Base-by-base conservation (phyloP, 768 basidiomycete species). In the Cyclocybe aegerita region DNA sequence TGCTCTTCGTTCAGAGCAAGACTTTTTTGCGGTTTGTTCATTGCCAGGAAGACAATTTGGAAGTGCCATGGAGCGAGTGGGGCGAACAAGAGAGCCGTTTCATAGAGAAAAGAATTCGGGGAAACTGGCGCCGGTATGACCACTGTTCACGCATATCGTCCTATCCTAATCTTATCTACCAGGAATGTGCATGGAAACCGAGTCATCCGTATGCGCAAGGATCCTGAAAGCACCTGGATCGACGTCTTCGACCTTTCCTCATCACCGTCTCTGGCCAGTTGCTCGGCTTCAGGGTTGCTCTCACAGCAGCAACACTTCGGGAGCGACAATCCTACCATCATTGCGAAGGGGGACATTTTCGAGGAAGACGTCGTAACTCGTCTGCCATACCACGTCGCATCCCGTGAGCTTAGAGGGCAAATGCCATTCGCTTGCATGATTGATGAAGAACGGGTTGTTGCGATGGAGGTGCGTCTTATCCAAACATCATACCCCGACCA, bases 171-270 rank as follows among this genome's bases (percentile, higher is more conserved):
- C 23, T 3, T 23, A 23, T 23, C 4, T 23, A 23, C n/a, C 34
- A 54, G 56, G 49, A 57, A 60, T 32, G 58, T 60, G 2, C 59
- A 60, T n/a, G 60, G 60, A 8, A 49, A 56, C 17, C 60, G 57
- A 5, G 48, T 58, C 14, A 45, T 58, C n/a, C 43, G 12, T 14
- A 30, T 45, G 17, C 47, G 49, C 9, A 4, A 23, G 23, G 23
- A 23, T 23, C 23, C 35, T 2, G 34, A 49, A 10, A 38, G 32
- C 16, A n/a, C 49, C 5, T 31, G 36, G 37, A 23, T 58, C 14
- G 40, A 54, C 3, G 38, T 56, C 5, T 23, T 56, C 33, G 44
- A 59, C 34, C 56, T 58, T 16, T 53, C 49, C 39, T 10, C 34
- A 23, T 23, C 39, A 14, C 23, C 36, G 6, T 32, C 17, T 43